These are phyloP conservation scores for Dendryphion nanum DNA, from an alignment of 2,329 filamentous ascomycete species.

Conservation along the genomic window DNA sequence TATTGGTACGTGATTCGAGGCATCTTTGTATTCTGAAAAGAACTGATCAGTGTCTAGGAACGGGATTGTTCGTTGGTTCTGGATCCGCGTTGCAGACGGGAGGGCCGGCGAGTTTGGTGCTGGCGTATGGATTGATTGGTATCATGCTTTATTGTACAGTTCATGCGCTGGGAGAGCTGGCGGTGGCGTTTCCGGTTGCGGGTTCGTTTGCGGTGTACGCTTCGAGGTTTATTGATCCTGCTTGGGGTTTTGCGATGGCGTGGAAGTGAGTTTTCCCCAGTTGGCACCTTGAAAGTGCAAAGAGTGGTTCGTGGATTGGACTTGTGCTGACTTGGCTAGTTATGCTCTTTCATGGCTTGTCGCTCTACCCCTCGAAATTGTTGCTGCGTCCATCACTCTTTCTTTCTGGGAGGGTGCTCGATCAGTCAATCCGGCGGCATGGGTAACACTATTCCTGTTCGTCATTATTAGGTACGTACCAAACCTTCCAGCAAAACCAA, in stretches of 20 bases:
- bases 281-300: conserved; percentile 5
- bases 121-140: conserved; percentile 48
- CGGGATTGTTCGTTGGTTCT: conserved; percentile 40
- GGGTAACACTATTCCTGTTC: conserved; percentile 76
- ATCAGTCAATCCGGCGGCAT: conserved; percentile 54
- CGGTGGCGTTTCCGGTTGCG: conserved; percentile 80
- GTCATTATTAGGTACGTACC: no score
- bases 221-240: conserved; percentile 82
- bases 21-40: conserved; percentile 57
- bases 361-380: conserved; percentile 76
- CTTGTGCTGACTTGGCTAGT: conserved; percentile 41
- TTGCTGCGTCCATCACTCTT: conserved; percentile 79
- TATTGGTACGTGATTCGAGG: conserved; percentile 59
- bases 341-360: conserved; percentile 84
- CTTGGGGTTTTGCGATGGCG: conserved; percentile 89
- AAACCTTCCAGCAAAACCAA: no score
- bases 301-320: conserved; percentile 9
- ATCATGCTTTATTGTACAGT: conserved; percentile 85
- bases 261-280: conserved; percentile 64
- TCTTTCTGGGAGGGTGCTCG: conserved; percentile 67
- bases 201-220: conserved; percentile 88
- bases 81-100: conserved; percentile 32
- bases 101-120: conserved; percentile 29
- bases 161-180: conserved; percentile 83
- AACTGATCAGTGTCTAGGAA: conserved; percentile 17